Base-by-base conservation (phyloP, 306 rosid genomes). In the Calophaca sinica region DNA sequence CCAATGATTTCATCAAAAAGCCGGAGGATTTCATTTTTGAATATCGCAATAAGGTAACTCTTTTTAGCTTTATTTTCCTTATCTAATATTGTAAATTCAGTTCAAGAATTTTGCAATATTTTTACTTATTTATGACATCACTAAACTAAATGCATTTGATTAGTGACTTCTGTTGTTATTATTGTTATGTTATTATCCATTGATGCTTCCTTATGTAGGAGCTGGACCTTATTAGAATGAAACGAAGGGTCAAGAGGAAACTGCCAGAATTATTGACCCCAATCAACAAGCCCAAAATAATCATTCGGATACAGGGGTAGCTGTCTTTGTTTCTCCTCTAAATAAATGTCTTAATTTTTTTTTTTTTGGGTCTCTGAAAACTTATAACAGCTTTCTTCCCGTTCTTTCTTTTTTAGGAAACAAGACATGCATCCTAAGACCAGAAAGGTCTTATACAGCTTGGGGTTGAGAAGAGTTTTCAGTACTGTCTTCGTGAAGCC, bases 351-450 rank as follows among this genome's bases (percentile, higher is more conserved):
- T 62, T 70, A 2, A 11, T 14, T 11, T 46, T n/a, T 32, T 60
- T 68, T n/a, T n/a, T n/a, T n/a, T n/a, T n/a, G n/a, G n/a, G 58
- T 3, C 6, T 29, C 5, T 35, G 51, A 48, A 68, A 41, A 31
- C 12, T 15, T 29, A 10, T 62, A 51, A 42, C 33, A 44, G 32
- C 33, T 73, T 28, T 70, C 32, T 26, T 38, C 0, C 1, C 12
- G 1, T 65, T 63, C 0, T n/a, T n/a, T 4, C n/a, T n/a, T 5
- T 29, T 49, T 42, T 86, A 93, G 98, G 62, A 91, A 84, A 82
- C 90, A 81, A n/a, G 98, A 93, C 68, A 91, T 94, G 96, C 96
- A 94, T 82, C 86, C 87, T 32, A 87, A 52, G 49, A 88, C 89
- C 1, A 85, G 88, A 81, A 91, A 84, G 87, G 72, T 66, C 60